Evolutionary conservation across 176 grass and related monocot genomes (phyloP).

Genomic region (Triticum monococcum): DNA sequence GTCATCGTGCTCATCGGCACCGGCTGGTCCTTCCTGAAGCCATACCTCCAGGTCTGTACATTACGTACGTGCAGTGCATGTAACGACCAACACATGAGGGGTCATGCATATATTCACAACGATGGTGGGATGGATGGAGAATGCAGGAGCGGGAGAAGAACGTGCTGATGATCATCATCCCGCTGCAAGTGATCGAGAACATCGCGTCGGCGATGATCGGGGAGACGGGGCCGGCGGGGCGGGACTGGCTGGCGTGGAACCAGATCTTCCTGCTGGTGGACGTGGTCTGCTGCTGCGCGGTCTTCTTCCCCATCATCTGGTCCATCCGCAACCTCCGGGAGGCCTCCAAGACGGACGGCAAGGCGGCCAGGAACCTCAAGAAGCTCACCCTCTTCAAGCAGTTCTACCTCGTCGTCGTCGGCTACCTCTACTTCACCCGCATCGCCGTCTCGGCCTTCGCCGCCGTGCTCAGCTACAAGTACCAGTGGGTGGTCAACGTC

Average conservation of each 20-base stretch:
- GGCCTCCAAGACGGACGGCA: slow-evolving; percentile 68
- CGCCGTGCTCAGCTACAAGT: slow-evolving; percentile 51
- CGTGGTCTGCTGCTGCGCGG: slow-evolving; percentile 54
- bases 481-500: slow-evolving; percentile 47
- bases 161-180: slow-evolving; percentile 60
- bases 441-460: slow-evolving; percentile 40
- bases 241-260: slow-evolving; percentile 60
- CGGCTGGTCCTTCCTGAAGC: slow-evolving; percentile 73
- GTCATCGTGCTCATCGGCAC: slow-evolving; percentile 74
- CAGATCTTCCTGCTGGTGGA: slow-evolving; percentile 70
- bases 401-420: slow-evolving; percentile 63
- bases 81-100: background rate
- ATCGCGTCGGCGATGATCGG: slow-evolving; percentile 54
- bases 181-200: slow-evolving; percentile 68
- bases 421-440: slow-evolving; percentile 71
- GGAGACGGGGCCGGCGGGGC: slow-evolving; percentile 51
- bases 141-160: slow-evolving; percentile 64
- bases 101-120: background rate
- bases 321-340: slow-evolving; percentile 64
- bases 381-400: slow-evolving; percentile 77
- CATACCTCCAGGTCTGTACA: slow-evolving; percentile 51
- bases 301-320: slow-evolving; percentile 74
- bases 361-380: slow-evolving; percentile 66
- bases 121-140: too few relatives aligned
- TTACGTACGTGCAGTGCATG: background rate